A percentile compares a stretch with the other conserved stretches of the same genome.
Conservation (phyloP, 1,284 basidiomycete species). For the Ustilago curta region DNA sequence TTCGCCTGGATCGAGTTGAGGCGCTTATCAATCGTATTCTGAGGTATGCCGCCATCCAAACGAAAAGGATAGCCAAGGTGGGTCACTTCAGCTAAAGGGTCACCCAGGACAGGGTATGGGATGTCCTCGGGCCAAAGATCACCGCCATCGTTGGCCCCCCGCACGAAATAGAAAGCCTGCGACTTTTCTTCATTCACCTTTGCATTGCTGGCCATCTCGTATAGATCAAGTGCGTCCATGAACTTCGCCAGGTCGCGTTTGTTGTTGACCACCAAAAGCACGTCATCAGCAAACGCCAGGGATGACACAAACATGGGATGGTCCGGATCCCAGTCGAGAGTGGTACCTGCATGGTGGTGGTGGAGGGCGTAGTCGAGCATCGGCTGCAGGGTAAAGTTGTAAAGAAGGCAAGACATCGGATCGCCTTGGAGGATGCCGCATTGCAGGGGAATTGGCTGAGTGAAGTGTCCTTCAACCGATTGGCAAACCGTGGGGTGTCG, state of each 20-base stretch:
- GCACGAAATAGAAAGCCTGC: not conserved
- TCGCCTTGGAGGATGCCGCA: not conserved
- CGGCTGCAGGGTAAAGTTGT: not conserved
- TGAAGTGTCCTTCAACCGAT: not conserved
- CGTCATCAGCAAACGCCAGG: not conserved
- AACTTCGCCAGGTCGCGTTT: not conserved
- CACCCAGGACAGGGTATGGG: not conserved
- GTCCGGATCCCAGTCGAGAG: not conserved
- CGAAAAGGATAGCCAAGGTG: not conserved
- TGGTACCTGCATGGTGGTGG: not conserved
- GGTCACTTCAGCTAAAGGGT: not conserved
- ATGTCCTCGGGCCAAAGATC: not conserved
- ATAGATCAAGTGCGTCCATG: not conserved
- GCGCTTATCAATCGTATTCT: not conserved
- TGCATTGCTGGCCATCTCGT: not conserved
- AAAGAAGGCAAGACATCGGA: not conserved
- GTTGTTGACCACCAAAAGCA: not conserved
- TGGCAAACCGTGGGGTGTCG: not conserved
- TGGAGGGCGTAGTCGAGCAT: not conserved
- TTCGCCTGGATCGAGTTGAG: not conserved
- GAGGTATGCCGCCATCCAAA: not conserved
- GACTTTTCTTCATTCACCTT: conserved; percentile 2
- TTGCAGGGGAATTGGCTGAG: not conserved
- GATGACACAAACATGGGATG: not conserved
- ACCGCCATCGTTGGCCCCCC: not conserved